A percentile compares a stretch with the other conserved stretches of the same genome.
phyloP scores from a whole-genome alignment of 2,329 filamentous ascomycete species.

The Microsporum ferrugineum region DNA sequence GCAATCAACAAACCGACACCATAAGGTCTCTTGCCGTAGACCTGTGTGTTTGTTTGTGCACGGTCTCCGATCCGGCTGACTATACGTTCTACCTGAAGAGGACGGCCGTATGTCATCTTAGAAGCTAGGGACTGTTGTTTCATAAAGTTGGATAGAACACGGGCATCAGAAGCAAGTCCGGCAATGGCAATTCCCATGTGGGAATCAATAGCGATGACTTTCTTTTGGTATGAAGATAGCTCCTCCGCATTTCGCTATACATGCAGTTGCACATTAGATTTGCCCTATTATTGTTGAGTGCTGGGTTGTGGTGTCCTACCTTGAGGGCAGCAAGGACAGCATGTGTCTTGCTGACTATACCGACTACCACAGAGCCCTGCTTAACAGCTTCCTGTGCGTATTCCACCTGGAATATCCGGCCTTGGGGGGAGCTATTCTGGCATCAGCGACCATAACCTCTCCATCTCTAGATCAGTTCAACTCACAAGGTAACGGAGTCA shows the following conservation, averaged over 20 bases:
- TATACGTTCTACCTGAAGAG: constrained; percentile 80
- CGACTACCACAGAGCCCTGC: constrained; percentile 95
- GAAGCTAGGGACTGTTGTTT: constrained; percentile 96
- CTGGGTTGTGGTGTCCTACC: constrained; percentile 42
- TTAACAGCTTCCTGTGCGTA: constrained; percentile 98
- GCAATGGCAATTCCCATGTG: constrained; percentile 93
- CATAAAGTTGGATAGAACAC: constrained; percentile 99
- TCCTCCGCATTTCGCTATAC: constrained; percentile 91
- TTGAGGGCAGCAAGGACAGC: constrained; percentile 92
- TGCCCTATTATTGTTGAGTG: background rate
- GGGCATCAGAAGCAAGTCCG: constrained; percentile 91
- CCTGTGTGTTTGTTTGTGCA: constrained; percentile 94
- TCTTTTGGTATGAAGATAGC: constrained; percentile 99
- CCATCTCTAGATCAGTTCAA: constrained; percentile 16
- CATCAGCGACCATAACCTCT: constrained; percentile 1
- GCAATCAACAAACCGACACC: constrained; percentile 87
- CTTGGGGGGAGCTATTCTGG: constrained; percentile 74
- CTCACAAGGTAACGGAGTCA: constrained; percentile 98
- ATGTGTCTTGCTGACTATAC: constrained; percentile 95
- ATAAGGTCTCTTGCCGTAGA: constrained; percentile 93
- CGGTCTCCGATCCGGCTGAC: constrained; percentile 89
- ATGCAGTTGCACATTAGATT: background rate
- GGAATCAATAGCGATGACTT: constrained; percentile 91
- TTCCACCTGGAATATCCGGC: constrained; percentile 98
- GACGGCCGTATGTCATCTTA: constrained; percentile 87